phyloP scores from a whole-genome alignment of 2,329 filamentous ascomycete species.

The Exophiala phaeomuriformis region DNA sequence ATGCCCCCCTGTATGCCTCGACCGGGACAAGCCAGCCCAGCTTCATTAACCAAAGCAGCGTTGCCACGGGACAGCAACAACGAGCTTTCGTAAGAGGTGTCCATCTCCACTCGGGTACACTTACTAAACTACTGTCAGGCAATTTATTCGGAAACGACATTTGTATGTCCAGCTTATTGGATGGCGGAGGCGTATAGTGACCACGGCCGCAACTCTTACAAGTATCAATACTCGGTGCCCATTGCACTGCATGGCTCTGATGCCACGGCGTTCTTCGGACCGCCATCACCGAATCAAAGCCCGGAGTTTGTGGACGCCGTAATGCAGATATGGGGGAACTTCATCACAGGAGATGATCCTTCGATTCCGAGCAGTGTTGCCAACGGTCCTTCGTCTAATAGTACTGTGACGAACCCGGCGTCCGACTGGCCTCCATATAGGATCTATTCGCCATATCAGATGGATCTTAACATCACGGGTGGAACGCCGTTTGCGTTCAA shows the following conservation, averaged over 20 bases:
- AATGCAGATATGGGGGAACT: conserved; percentile 43
- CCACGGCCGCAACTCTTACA: conserved; percentile 45
- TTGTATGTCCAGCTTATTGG: conserved; percentile 51
- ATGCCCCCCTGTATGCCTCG: conserved; percentile 34
- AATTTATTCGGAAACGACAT: conserved; percentile 50
- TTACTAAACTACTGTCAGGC: conserved; percentile 29
- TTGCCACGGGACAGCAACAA: conserved; percentile 50
- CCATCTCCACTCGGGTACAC: not conserved
- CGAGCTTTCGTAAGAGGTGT: conserved; percentile 31
- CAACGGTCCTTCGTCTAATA: conserved; percentile 20
- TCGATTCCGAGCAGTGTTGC: conserved; percentile 33
- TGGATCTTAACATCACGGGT: conserved; percentile 28
- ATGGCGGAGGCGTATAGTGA: conserved; percentile 45
- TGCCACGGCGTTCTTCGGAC: conserved; percentile 27
- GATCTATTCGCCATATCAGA: conserved; percentile 32
- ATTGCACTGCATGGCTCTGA: conserved; percentile 50
- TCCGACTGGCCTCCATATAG: conserved; percentile 35
- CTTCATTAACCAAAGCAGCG: conserved; percentile 45
- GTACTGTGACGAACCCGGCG: not conserved
- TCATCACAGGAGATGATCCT: conserved; percentile 39
- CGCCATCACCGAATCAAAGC: conserved; percentile 23
- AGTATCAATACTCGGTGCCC: conserved; percentile 48
- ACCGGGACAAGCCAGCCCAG: conserved; percentile 36
- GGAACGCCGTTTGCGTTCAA: too few relatives aligned
- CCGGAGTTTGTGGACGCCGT: conserved; percentile 36